A percentile compares a stretch with the other conserved stretches of the same genome.
Evolutionary conservation across 176 grass and related monocot species (phyloP).

Genomic region (Lolium perenne): DNA sequence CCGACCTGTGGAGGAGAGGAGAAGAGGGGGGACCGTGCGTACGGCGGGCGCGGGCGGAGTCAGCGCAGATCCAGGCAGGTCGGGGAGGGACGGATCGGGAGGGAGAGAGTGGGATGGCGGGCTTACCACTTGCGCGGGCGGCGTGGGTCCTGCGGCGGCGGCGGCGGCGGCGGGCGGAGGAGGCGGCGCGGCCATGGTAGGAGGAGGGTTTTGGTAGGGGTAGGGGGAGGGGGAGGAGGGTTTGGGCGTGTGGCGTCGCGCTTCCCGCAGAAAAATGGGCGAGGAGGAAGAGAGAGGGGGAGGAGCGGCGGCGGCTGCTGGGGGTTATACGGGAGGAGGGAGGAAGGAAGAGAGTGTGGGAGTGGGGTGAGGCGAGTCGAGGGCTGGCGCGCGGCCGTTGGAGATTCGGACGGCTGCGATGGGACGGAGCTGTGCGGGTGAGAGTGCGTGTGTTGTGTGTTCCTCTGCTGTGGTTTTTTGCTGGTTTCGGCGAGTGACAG

Average conservation of each 20-base stretch:
- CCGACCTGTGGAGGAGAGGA: constrained; percentile 59
- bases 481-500: too few relatives aligned
- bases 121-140: constrained; percentile 68
- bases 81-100: constrained; percentile 4
- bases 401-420: constrained; percentile 31
- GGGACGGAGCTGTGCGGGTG: background rate
- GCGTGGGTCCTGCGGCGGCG: constrained; percentile 37
- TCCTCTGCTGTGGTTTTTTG: background rate
- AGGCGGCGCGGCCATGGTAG: constrained; percentile 43
- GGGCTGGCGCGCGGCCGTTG: background rate
- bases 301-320: constrained; percentile 13
- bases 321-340: constrained; percentile 39
- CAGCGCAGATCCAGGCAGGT: constrained; percentile 27
- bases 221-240: too few relatives aligned
- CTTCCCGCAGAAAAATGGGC: constrained; percentile 40
- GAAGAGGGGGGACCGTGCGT: background rate
- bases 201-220: constrained; percentile 41
- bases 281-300: background rate
- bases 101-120: background rate
- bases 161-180: constrained; percentile 33
- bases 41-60: constrained; percentile 7
- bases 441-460: background rate
- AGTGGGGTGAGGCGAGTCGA: background rate
- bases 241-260: background rate
- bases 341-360: background rate